Conservation (phyloP, 306 rosid genomes). For the Carpinus viminea region DNA sequence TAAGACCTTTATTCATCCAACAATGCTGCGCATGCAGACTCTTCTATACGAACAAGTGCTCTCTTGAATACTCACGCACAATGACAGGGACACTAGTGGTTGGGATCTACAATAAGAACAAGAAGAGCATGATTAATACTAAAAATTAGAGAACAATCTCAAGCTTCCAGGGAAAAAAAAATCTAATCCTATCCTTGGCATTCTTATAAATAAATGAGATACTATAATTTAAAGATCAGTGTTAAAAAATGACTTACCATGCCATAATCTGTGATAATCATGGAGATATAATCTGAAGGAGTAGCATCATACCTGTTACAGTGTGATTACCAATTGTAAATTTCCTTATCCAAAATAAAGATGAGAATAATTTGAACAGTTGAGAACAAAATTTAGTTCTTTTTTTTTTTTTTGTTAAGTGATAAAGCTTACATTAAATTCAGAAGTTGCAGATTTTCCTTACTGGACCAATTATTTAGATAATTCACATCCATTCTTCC, state of each 20-base stretch:
- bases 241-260: slow-evolving; percentile 51
- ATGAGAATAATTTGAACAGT: slow-evolving; percentile 13
- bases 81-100: slow-evolving; percentile 86
- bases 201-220: neutral
- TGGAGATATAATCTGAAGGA: slow-evolving; percentile 80
- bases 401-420: neutral
- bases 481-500: slow-evolving; percentile 67
- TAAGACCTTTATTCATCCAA: slow-evolving; percentile 1
- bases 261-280: slow-evolving; percentile 88
- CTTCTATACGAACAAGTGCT: slow-evolving; percentile 46
- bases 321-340: slow-evolving; percentile 6
- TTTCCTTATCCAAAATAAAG: too few relatives aligned
- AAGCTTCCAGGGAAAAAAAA: neutral
- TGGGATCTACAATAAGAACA: slow-evolving; percentile 57
- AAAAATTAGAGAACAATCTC: neutral
- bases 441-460: slow-evolving; percentile 64
- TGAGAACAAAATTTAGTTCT: neutral
- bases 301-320: slow-evolving; percentile 74
- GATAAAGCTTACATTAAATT: slow-evolving; percentile 69
- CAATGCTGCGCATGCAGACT: neutral
- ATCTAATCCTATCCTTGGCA: neutral
- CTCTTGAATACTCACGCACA: slow-evolving; percentile 74
- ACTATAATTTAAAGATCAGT: neutral
- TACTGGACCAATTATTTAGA: slow-evolving; percentile 48
- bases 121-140: neutral